phyloP scores from a whole-genome alignment of 2,329 filamentous ascomycete genomes.

The Sporothrix brasiliensis region DNA sequence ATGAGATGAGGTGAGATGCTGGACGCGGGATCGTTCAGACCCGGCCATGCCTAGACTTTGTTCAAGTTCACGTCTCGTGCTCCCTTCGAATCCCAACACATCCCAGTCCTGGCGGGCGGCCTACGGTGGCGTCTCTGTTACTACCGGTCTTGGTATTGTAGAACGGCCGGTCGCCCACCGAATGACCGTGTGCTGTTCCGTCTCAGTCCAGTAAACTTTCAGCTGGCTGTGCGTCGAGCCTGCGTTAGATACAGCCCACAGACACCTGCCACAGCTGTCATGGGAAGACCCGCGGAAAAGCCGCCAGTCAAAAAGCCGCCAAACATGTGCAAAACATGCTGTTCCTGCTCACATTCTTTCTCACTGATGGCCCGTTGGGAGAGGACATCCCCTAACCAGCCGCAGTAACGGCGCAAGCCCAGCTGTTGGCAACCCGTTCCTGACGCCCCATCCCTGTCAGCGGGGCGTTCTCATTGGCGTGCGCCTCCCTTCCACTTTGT shows the following conservation, averaged over 20 bases:
- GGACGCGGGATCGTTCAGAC: background rate
- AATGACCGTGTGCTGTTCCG: background rate
- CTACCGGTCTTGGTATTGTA: background rate
- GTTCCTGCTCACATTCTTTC: background rate
- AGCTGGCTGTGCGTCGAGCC: conserved; percentile 1
- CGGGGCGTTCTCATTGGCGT: conserved; percentile 8
- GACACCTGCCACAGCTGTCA: too few relatives aligned
- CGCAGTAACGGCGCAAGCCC: background rate
- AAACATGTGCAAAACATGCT: conserved; percentile 20
- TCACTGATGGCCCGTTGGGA: background rate
- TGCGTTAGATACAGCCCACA: too few relatives aligned
- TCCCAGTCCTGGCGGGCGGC: background rate
- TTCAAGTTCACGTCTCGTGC: background rate
- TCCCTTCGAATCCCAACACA: too few relatives aligned
- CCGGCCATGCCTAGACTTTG: background rate
- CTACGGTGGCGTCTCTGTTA: conserved; percentile 5
- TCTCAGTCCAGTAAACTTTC: background rate
- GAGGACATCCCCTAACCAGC: background rate
- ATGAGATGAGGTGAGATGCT: too few relatives aligned
- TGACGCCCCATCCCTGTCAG: conserved; percentile 14
- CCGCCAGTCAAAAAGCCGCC: background rate
- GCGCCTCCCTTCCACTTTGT: background rate
- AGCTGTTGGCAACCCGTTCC: too few relatives aligned
- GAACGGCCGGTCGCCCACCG: background rate
- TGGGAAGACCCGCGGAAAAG: too few relatives aligned